Evolutionary conservation across 2,329 filamentous ascomycete species (phyloP), one percentile per base, ranked within the genome.

Genomic region (Macrophomina tecta): DNA sequence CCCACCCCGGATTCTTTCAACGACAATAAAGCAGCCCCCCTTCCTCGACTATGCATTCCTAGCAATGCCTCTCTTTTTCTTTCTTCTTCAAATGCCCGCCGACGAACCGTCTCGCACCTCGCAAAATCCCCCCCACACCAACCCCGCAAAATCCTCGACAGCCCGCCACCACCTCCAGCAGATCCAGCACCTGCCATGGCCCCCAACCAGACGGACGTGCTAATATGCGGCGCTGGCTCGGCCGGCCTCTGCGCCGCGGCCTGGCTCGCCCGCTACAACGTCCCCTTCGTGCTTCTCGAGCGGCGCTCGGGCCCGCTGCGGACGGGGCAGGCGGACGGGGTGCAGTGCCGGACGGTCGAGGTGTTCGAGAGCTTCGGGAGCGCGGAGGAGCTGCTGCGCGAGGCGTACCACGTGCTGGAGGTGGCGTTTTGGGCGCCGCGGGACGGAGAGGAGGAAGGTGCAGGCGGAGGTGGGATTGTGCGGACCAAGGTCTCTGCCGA

Each of bases 281-380:
- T 89, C 68, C 75, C 77, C 30, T 88, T 83, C 78, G 84, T 80
- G 51, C 83, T 90, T 32, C 78, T 90, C 0, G 89, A 91, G 70
- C 82, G 81, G 5, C 83, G 85, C 5, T 67, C 76, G 3, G 87
- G 86, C 0, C 86, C 85, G 0, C 79, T 90, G 60, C 72, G 80
- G 48, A 80, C 83, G 53, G 88, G 88, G 2, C 87, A 90, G 75
- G 89, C 89, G 14, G 89, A 91, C 69, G 86, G 86, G 1, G 79
- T 90, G 2, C 87, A 91, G 76, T 86, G 85, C 69, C 86, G 89
- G 1, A 91, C 88, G 0, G 80, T 91, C 1, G 89, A 93, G 75
- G 90, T 92, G n/a, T 86, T 92, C 65, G 89, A 93, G 70, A 87
- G 85, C 6, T 90, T 93, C 69, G 89, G 87, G 1, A 83, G 93